Conservation (phyloP, 129 eudicot genomes). For the Flaveria robusta region DNA sequence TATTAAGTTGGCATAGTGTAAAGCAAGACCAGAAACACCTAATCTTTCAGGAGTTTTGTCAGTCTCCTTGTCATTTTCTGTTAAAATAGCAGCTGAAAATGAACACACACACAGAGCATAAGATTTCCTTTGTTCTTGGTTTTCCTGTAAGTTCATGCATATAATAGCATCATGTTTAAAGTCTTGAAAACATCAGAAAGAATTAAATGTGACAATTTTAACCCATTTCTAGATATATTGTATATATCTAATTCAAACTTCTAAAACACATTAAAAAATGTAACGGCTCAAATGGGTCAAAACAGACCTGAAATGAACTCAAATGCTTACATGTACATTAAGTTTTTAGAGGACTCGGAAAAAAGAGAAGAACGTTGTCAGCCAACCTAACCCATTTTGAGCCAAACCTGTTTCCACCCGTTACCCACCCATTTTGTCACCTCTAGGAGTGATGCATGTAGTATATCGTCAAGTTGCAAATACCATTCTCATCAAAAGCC, state of each 20-base stretch:
- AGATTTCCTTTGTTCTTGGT: not conserved
- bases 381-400: not conserved
- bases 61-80: conserved; percentile 39
- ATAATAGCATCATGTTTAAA: too few relatives aligned
- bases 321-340: not conserved
- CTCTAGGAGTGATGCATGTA: not conserved
- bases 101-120: not conserved
- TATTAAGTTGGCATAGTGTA: conserved; percentile 90
- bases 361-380: not conserved
- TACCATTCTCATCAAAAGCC: conserved; percentile 74
- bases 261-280: too few relatives aligned
- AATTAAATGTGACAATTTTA: not conserved
- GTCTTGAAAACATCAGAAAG: too few relatives aligned
- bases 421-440: not conserved
- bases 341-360: not conserved
- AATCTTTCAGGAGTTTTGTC: conserved; percentile 58
- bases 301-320: not conserved
- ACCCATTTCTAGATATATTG: too few relatives aligned
- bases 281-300: not conserved
- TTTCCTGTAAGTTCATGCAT: not conserved
- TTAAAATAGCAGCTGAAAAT: conserved; percentile 38
- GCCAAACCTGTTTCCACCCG: not conserved
- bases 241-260: too few relatives aligned
- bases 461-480: conserved; percentile 3
- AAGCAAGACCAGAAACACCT: conserved; percentile 88